Evolutionary conservation across 2,329 filamentous ascomycete species (phyloP), one percentile per base, ranked within the genome.

Genomic region (Aspergillus unguis): DNA sequence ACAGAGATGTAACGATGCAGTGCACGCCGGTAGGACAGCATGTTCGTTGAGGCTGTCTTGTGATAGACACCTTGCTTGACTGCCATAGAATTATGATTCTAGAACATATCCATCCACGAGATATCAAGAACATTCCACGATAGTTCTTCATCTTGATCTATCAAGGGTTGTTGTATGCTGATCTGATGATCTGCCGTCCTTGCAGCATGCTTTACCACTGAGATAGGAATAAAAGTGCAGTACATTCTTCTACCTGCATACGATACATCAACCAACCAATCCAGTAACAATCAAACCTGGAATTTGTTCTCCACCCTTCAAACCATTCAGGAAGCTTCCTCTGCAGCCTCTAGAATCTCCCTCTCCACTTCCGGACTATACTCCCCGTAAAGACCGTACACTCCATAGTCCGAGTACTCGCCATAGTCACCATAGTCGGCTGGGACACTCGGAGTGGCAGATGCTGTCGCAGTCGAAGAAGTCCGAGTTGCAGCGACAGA

Each of bases 391-490:
- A 54, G 52, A 7, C 41, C 53, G n/a, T 60, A 61, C 2, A 25
- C 6, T 4, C 40, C 52, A 26, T 58, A 64, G 31, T 50, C 48
- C 27, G 53, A 54, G 37, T 60, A 60, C 5, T 53, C 36, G 3
- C 48, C 47, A 33, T 62, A 58, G 32, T 59, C 36, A 25, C 53
- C 49, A 32, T 64, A 59, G 50, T 56, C 45, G 9, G 53, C 56
- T 26, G 58, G 61, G 40, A 40, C 29, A 35, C 37, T 29, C 3
- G 41, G 45, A 40, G 9, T 52, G 48, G 31, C 5, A 9, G 44
- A 37, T 6, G 29, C 8, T 2, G 43, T 31, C 3, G 43, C 37
- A 1, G 36, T 54, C 6, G 52, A 43, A 2, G 43, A 41, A 11
- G 53, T 47, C 33, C 50, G n/a, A 10, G 48, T 44, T 3, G 33